Evolutionary conservation across 2,329 filamentous ascomycete species (phyloP).

Genomic region (Grosmannia penicillata): DNA sequence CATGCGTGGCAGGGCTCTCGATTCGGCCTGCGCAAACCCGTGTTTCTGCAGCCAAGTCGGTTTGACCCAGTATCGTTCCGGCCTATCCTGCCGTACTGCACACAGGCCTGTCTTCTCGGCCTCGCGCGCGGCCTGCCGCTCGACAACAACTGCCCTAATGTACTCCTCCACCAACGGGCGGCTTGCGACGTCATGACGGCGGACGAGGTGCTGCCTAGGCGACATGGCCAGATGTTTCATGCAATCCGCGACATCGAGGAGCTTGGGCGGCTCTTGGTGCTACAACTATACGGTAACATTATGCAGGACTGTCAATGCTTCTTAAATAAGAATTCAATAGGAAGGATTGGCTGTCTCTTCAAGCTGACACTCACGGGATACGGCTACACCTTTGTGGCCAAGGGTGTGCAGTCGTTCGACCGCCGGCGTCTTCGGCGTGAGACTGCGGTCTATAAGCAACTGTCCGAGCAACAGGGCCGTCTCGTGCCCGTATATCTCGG

Average conservation of each 20-base stretch:
- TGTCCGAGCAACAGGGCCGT: constrained; percentile 3
- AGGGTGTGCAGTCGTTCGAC: constrained; percentile 1
- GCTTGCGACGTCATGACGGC: no score
- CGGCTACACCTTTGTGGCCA: constrained; percentile 9
- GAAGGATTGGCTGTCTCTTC: constrained; percentile 4
- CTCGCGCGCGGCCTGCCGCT: not conserved
- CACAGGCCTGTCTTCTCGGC: constrained; percentile 3
- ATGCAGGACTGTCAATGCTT: not conserved
- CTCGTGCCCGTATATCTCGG: constrained; percentile 7
- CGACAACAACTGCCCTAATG: constrained; percentile 5
- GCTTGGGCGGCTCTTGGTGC: no score
- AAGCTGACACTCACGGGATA: constrained; percentile 5
- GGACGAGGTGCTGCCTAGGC: no score
- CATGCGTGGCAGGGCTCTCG: no score
- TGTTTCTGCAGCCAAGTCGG: no score
- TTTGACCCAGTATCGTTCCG: no score
- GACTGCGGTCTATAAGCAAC: constrained; percentile 1
- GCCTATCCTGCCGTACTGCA: no score
- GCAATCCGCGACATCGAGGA: no score
- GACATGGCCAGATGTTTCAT: no score
- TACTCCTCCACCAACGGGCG: not conserved
- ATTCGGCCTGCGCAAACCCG: no score
- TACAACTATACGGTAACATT: not conserved
- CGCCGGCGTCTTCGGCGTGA: constrained; percentile 1
- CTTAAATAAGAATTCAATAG: not conserved